Evolutionary conservation across 106 monocot genomes (phyloP).

Genomic region (Dioscorea zingiberensis): DNA sequence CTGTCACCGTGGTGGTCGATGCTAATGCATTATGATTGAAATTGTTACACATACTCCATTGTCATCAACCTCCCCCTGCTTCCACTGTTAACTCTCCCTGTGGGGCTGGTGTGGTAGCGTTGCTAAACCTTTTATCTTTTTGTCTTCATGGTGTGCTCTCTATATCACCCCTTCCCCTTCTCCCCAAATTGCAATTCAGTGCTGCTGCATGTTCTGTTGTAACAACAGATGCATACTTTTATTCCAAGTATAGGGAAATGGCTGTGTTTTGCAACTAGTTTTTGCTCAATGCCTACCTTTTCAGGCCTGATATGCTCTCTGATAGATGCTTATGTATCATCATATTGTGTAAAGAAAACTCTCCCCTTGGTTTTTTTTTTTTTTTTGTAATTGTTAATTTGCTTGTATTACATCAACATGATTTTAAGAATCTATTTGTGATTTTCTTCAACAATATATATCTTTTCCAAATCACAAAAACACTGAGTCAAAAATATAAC

Average conservation of each 20-base stretch:
- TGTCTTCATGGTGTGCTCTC: background rate
- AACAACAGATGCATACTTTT: conserved; percentile 18
- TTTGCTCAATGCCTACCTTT: no score
- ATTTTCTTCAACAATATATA: no score
- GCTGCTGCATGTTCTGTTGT: conserved; percentile 8
- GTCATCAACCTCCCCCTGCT: conserved; percentile 23
- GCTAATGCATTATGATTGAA: conserved; percentile 8
- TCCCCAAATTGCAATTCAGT: background rate
- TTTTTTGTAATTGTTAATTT: no score
- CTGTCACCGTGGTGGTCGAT: conserved; percentile 21
- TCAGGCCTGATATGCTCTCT: no score
- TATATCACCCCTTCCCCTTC: background rate
- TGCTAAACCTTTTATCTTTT: conserved; percentile 9
- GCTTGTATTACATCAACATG: no score
- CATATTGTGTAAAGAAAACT: no score
- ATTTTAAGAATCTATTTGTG: no score
- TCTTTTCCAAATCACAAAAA: no score
- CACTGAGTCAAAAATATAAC: no score
- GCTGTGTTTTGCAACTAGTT: background rate
- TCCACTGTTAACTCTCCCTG: conserved; percentile 14
- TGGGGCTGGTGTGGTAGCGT: conserved; percentile 24
- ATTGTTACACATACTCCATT: background rate
- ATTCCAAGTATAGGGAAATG: conserved; percentile 1
- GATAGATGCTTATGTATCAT: no score
- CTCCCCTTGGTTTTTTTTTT: no score